These are phyloP conservation scores for Aspergillus incahuasiensis DNA, from an alignment of 495 filamentous ascomycete species.

Conservation along the genomic window DNA sequence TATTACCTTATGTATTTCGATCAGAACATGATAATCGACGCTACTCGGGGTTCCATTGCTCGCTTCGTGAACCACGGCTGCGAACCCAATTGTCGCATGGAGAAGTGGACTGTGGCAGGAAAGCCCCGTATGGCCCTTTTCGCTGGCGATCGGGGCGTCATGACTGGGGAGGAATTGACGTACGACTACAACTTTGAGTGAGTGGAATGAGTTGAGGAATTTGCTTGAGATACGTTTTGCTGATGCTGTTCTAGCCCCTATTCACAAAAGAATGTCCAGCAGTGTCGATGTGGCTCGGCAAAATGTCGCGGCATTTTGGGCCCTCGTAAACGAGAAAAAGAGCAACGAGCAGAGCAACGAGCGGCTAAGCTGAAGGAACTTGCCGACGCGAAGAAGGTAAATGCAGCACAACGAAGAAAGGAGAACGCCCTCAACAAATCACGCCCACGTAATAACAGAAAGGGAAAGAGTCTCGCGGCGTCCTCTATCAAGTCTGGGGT, in stretches of 20 bases:
- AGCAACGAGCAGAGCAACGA: conserved; percentile 37
- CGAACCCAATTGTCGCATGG: conserved; percentile 94
- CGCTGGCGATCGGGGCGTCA: conserved; percentile 81
- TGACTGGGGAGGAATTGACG: conserved; percentile 93
- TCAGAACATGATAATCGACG: conserved; percentile 98
- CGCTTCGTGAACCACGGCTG: conserved; percentile 98
- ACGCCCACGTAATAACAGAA: conserved; percentile 28
- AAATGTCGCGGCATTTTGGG: conserved; percentile 78
- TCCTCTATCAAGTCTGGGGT: conserved; percentile 35
- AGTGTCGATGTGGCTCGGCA: conserved; percentile 72
- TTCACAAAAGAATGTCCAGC: conserved; percentile 74
- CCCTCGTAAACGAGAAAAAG: conserved; percentile 58
- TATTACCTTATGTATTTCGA: conserved; percentile 98
- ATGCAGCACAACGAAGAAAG: conserved; percentile 31
- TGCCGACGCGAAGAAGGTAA: conserved; percentile 36
- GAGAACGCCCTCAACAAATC: conserved; percentile 18
- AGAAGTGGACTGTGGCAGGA: conserved; percentile 93
- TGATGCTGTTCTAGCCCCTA: conserved; percentile 49
- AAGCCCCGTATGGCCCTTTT: conserved; percentile 97
- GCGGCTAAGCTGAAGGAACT: conserved; percentile 31
- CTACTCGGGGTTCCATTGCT: conserved; percentile 90
- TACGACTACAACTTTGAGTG: conserved; percentile 99
- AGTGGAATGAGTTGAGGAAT: conserved; percentile 16
- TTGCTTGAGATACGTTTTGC: not conserved
- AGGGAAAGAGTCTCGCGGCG: conserved; percentile 29